These are phyloP conservation scores for Croton laevigatus DNA, from an alignment of 441 rosid genomes.

Conservation along the genomic window DNA sequence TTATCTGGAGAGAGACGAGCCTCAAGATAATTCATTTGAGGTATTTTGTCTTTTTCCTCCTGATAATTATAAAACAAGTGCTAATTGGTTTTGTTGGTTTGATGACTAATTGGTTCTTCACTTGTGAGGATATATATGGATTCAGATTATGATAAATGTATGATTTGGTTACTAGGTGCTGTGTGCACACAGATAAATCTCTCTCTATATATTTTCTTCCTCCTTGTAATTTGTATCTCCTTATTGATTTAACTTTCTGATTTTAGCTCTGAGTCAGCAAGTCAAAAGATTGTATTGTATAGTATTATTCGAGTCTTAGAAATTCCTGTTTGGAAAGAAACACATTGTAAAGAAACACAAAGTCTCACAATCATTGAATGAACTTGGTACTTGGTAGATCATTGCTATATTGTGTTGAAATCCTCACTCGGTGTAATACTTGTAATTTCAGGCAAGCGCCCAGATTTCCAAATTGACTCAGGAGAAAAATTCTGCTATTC, in stretches of 20 bases:
- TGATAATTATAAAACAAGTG: neutral
- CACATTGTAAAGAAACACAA: neutral
- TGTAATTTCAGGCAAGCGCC: slow-evolving; percentile 51
- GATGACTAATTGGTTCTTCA: neutral
- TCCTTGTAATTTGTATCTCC: no score
- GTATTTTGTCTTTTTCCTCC: slow-evolving; percentile 26
- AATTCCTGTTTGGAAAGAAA: neutral
- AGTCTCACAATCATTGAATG: neutral
- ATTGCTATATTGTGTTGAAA: neutral
- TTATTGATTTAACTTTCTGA: no score
- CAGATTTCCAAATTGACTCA: slow-evolving; percentile 59
- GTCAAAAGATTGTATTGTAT: no score
- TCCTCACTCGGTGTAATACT: slow-evolving; percentile 1
- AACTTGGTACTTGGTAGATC: slow-evolving; percentile 10
- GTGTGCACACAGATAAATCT: neutral
- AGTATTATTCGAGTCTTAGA: no score
- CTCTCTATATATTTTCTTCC: neutral
- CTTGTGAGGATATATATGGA: neutral
- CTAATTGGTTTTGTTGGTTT: neutral
- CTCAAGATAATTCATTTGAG: slow-evolving; percentile 54
- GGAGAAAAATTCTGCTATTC: slow-evolving; percentile 59
- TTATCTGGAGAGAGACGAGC: slow-evolving; percentile 41
- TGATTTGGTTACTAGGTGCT: neutral
- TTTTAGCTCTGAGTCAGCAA: no score
- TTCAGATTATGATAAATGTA: neutral